phyloP scores from a whole-genome alignment of 2,329 filamentous ascomycete species.

The Pezicula radicicola region DNA sequence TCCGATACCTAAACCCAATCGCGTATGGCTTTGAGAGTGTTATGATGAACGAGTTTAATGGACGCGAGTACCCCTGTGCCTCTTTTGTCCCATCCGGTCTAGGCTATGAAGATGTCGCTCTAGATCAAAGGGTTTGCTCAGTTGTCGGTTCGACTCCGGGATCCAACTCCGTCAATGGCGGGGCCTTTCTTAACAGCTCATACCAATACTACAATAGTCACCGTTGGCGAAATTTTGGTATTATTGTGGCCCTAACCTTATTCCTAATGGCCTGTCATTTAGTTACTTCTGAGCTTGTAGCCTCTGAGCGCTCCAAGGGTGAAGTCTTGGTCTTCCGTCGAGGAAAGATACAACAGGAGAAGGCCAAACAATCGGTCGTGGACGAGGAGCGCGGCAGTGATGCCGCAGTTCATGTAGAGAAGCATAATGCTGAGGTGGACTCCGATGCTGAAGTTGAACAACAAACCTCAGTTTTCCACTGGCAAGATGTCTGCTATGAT shows the following conservation, averaged over 20 bases:
- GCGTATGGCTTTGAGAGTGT: slow-evolving; percentile 78
- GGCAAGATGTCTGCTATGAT: slow-evolving; percentile 60
- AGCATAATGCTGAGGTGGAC: slow-evolving; percentile 16
- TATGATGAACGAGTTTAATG: slow-evolving; percentile 76
- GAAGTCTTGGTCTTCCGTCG: slow-evolving; percentile 74
- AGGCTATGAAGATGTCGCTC: slow-evolving; percentile 9
- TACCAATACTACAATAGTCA: slow-evolving; percentile 57
- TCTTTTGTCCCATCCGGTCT: slow-evolving; percentile 19
- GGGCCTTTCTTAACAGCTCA: slow-evolving; percentile 49
- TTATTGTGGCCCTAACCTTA: slow-evolving; percentile 62
- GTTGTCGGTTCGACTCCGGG: slow-evolving; percentile 57
- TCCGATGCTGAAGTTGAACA: slow-evolving; percentile 15
- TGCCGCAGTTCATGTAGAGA: slow-evolving; percentile 11
- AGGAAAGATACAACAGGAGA: slow-evolving; percentile 45
- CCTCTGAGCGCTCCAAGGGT: slow-evolving; percentile 70
- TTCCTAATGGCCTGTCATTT: slow-evolving; percentile 63
- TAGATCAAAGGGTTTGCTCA: slow-evolving; percentile 44
- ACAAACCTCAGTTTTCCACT: slow-evolving; percentile 25
- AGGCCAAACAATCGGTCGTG: slow-evolving; percentile 9
- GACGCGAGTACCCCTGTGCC: slow-evolving; percentile 18
- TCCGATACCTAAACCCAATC: slow-evolving; percentile 61
- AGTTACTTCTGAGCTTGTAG: slow-evolving; percentile 56
- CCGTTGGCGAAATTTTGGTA: slow-evolving; percentile 69
- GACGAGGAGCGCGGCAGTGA: slow-evolving; percentile 11
- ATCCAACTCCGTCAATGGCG: slow-evolving; percentile 48